Percentiles rank a stretch among this genome's conserved stretches.
Conservation (phyloP, 805 yeast species). For the Ogataea paraovalis region DNA sequence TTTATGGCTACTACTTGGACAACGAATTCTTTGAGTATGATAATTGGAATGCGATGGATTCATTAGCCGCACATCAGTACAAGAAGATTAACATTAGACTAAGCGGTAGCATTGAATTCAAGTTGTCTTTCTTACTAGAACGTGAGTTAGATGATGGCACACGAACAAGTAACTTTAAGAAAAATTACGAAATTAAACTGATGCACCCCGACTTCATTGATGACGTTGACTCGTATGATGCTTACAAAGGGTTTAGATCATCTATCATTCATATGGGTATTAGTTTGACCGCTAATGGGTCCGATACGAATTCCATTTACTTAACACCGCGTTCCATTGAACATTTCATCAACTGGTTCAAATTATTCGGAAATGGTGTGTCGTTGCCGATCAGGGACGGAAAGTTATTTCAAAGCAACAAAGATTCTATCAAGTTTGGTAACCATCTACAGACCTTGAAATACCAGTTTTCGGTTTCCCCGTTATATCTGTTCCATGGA, state of each 20-base stretch:
- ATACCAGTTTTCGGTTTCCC: slow-evolving; percentile 66
- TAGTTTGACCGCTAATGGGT: slow-evolving; percentile 30
- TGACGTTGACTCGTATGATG: slow-evolving; percentile 59
- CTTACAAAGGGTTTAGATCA: slow-evolving; percentile 73
- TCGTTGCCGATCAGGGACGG: slow-evolving; percentile 79
- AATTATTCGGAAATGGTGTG: slow-evolving; percentile 68
- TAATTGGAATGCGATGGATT: slow-evolving; percentile 3
- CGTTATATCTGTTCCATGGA: slow-evolving; percentile 69
- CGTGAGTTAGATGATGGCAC: slow-evolving; percentile 34
- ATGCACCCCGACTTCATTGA: slow-evolving; percentile 49
- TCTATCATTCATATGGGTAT: slow-evolving; percentile 71
- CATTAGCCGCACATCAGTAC: slow-evolving; percentile 20
- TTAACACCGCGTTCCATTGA: slow-evolving; percentile 62
- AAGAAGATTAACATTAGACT: slow-evolving; percentile 56
- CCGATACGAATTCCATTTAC: slow-evolving; percentile 63
- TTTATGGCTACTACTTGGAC: slow-evolving; percentile 25
- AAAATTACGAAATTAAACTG: slow-evolving; percentile 55
- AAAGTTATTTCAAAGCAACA: slow-evolving; percentile 52
- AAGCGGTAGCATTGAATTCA: slow-evolving; percentile 57
- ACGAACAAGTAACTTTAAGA: slow-evolving; percentile 41
- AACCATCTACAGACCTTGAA: slow-evolving; percentile 70
- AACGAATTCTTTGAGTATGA: slow-evolving; percentile 13
- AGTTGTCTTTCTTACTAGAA: slow-evolving; percentile 56
- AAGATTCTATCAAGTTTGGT: slow-evolving; percentile 64
- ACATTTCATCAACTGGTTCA: slow-evolving; percentile 81